Percentiles rank a stretch among this genome's conserved stretches.
These are phyloP conservation scores for Diddensiella santjacobensis DNA, from an alignment of 805 yeast genomes.

Conservation along the genomic window DNA sequence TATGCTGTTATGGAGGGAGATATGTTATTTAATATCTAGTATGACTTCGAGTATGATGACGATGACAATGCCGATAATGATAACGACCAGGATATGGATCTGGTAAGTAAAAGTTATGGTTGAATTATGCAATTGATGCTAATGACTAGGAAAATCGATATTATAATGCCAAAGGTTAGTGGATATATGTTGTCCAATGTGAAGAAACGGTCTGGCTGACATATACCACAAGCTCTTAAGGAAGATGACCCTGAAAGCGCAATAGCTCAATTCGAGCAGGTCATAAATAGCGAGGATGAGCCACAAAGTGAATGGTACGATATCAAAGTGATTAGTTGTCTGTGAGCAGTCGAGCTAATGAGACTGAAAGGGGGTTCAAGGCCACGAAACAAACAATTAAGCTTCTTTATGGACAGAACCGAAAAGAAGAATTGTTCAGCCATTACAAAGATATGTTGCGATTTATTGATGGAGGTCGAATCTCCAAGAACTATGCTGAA, in stretches of 20 bases:
- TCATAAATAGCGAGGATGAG: slow-evolving; percentile 25
- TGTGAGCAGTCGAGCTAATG: too few relatives aligned
- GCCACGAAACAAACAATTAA: slow-evolving; percentile 36
- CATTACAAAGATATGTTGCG: slow-evolving; percentile 23
- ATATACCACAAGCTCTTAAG: slow-evolving; percentile 22
- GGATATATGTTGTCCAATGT: too few relatives aligned
- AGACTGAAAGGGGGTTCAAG: slow-evolving; percentile 35
- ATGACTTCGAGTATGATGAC: slow-evolving; percentile 38
- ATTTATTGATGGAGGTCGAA: slow-evolving; percentile 16
- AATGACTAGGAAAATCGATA: slow-evolving; percentile 32
- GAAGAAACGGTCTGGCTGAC: neutral
- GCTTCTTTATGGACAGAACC: slow-evolving; percentile 23
- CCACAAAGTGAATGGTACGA: slow-evolving; percentile 25
- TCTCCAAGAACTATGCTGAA: slow-evolving; percentile 34
- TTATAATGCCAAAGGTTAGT: slow-evolving; percentile 36
- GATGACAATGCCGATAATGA: slow-evolving; percentile 33
- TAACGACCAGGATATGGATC: slow-evolving; percentile 21
- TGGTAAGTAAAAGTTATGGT: slow-evolving; percentile 13
- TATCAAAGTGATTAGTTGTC: neutral
- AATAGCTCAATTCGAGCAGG: slow-evolving; percentile 27
- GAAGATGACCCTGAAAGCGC: slow-evolving; percentile 36
- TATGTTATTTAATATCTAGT: slow-evolving; percentile 18
- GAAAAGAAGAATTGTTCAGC: slow-evolving; percentile 23
- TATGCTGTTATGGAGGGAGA: too few relatives aligned
- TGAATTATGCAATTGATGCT: neutral